phyloP scores from a whole-genome alignment of 139 green algal species.

The Zygnema cylindricum region DNA sequence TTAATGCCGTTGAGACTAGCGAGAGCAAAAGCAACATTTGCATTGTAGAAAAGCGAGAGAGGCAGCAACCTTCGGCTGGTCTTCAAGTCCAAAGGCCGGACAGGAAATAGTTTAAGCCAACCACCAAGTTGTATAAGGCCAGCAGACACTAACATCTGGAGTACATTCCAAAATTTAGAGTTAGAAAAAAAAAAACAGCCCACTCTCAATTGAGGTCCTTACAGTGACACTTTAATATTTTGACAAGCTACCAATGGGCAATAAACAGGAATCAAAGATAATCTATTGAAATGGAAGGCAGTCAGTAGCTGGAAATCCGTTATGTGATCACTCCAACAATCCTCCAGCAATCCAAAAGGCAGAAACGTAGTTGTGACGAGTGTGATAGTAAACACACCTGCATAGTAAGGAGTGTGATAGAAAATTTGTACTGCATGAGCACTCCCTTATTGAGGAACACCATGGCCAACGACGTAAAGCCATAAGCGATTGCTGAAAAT shows the following conservation, averaged over 20 bases:
- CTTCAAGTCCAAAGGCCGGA: slow-evolving; percentile 21
- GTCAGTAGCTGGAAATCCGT: too few relatives aligned
- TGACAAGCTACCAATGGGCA: too few relatives aligned
- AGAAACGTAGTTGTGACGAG: too few relatives aligned
- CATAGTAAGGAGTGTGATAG: slow-evolving; percentile 52
- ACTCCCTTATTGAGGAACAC: slow-evolving; percentile 65
- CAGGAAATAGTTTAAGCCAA: neutral
- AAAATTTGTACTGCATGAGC: slow-evolving; percentile 47
- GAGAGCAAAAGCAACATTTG: slow-evolving; percentile 67
- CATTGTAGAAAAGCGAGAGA: slow-evolving; percentile 67
- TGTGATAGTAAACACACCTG: too few relatives aligned
- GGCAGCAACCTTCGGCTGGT: slow-evolving; percentile 43
- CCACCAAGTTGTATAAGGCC: neutral
- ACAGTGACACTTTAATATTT: too few relatives aligned
- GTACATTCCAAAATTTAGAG: neutral
- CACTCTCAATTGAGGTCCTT: too few relatives aligned
- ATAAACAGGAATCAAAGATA: too few relatives aligned
- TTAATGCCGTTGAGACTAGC: slow-evolving; percentile 54
- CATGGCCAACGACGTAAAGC: slow-evolving; percentile 56
- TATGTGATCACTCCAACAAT: too few relatives aligned
- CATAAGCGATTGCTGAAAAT: slow-evolving; percentile 42
- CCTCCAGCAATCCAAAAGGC: too few relatives aligned
- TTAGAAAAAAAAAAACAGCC: too few relatives aligned
- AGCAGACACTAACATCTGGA: slow-evolving; percentile 19
- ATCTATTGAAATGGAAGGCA: too few relatives aligned